Evolutionary conservation across 148 eudicot genomes (phyloP).

Genomic region (Diospyros kaki): DNA sequence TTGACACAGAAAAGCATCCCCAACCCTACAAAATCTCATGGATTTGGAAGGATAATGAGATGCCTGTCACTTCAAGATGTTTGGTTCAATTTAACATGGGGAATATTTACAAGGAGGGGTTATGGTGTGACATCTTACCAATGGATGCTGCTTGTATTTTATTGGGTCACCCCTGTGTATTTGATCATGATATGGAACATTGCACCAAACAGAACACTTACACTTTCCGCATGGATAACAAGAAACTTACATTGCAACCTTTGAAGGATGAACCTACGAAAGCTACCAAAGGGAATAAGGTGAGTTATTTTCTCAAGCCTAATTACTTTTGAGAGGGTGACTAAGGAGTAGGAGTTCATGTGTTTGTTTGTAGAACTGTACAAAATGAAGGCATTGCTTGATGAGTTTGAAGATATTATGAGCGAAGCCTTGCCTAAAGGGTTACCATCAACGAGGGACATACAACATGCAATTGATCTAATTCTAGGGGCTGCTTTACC

Average conservation of each 20-base stretch:
- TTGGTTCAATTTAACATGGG: not conserved
- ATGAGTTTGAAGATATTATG: not conserved
- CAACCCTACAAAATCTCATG: not conserved
- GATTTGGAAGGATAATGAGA: not conserved
- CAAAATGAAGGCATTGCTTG: not conserved
- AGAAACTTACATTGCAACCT: too few relatives aligned
- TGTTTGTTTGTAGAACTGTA: too few relatives aligned
- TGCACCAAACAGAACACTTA: not conserved
- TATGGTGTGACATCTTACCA: not conserved
- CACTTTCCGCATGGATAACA: too few relatives aligned
- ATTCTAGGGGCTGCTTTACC: not conserved
- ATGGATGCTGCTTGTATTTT: not conserved
- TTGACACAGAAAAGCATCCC: not conserved
- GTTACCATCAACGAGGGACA: not conserved
- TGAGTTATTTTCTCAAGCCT: not conserved
- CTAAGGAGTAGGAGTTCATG: too few relatives aligned
- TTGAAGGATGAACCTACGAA: not conserved
- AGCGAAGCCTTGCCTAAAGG: not conserved
- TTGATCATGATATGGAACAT: not conserved
- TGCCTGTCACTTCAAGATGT: not conserved
- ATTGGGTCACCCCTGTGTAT: not conserved
- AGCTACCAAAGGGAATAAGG: not conserved
- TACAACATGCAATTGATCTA: not conserved
- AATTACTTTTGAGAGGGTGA: not conserved
- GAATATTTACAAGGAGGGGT: not conserved